phyloP scores from a whole-genome alignment of 192 early-diverging fungal species.

The Backusella macrospora region DNA sequence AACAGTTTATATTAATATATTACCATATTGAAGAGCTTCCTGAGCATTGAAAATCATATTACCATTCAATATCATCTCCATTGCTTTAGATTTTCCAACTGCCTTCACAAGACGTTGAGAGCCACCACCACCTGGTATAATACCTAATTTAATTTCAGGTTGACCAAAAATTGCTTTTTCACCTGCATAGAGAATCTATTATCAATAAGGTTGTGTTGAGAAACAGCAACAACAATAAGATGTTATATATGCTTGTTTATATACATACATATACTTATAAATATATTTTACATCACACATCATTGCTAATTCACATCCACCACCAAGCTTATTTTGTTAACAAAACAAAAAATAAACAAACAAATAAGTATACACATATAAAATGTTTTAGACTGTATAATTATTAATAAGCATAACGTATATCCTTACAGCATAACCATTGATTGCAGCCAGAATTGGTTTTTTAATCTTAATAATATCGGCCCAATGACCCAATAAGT shows the following conservation, averaged over 20 bases:
- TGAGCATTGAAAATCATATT: conserved; percentile 76
- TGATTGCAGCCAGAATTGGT: conserved; percentile 96
- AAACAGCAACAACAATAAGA: conserved; percentile 11
- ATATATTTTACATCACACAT: conserved; percentile 83
- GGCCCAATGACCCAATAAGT: conserved; percentile 95
- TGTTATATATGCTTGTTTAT: conserved; percentile 11
- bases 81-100: conserved; percentile 96
- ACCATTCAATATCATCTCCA: conserved; percentile 94
- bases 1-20: not conserved
- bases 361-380: not conserved
- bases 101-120: conserved; percentile 85
- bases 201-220: not conserved
- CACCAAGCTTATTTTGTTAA: conserved; percentile 68
- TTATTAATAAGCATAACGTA: not conserved
- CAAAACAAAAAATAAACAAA: conserved; percentile 7
- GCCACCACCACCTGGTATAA: conserved; percentile 88
- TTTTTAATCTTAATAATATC: conserved; percentile 88
- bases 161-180: conserved; percentile 89
- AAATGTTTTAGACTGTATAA: not conserved
- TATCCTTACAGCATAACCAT: conserved; percentile 84
- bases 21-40: conserved; percentile 76
- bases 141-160: conserved; percentile 97
- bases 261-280: too few relatives aligned
- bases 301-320: conserved; percentile 99
- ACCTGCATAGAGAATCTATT: conserved; percentile 95